Percentiles rank a stretch among this genome's conserved stretches.
Evolutionary conservation across 176 grass and related monocot genomes (phyloP).

Genomic region (Chloris gayana): DNA sequence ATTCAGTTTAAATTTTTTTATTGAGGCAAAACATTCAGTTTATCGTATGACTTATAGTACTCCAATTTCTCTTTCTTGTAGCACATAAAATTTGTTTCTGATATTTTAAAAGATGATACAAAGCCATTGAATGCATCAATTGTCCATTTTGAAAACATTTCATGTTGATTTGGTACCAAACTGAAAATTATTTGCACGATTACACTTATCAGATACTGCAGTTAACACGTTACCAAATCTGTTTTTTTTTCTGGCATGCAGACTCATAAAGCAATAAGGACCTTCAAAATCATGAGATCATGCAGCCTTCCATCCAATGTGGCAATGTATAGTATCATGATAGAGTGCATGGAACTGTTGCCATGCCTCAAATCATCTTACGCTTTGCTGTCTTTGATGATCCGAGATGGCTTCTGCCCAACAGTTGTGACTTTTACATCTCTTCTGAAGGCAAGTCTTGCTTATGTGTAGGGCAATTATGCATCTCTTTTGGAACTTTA

Average conservation of each 20-base stretch:
- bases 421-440: constrained; percentile 64
- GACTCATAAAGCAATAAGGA: constrained; percentile 60
- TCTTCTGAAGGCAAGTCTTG: constrained; percentile 46
- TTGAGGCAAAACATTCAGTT: no score
- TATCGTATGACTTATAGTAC: not conserved
- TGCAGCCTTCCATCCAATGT: constrained; percentile 51
- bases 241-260: constrained; percentile 48
- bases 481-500: constrained; percentile 2
- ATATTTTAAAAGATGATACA: not conserved
- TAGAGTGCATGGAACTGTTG: constrained; percentile 72
- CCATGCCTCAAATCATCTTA: constrained; percentile 59
- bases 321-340: constrained; percentile 81
- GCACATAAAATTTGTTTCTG: not conserved
- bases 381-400: constrained; percentile 74
- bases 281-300: constrained; percentile 73
- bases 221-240: not conserved
- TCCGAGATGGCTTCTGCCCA: constrained; percentile 67
- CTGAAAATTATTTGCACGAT: constrained; percentile 16
- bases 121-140: not conserved
- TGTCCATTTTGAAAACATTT: not conserved
- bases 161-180: not conserved
- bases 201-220: not conserved
- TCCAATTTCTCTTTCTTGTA: not conserved
- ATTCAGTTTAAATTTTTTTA: no score
- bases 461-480: not conserved